Evolutionary conservation across 257 asterid species (phyloP), one percentile per base, ranked within the genome.

Genomic region (Primulina tabacum): DNA sequence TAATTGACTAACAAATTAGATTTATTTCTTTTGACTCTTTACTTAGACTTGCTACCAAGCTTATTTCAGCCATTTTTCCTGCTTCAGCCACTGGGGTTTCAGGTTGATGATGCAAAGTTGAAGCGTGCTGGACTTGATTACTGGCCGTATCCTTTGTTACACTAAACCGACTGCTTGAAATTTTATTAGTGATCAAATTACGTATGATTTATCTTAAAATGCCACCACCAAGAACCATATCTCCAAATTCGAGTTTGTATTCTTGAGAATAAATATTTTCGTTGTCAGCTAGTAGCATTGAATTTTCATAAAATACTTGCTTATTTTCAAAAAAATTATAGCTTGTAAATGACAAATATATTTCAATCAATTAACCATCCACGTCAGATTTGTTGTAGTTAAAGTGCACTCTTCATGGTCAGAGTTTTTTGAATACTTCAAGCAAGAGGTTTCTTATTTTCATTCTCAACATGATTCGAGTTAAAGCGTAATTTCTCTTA

Each of bases 41-140:
- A 7, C 53, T 40, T 55, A 21, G 24, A 53, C 18, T 72, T 73
- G 64, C 65, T 61, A 57, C 28, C 56, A 56, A 74, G 60, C 62
- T 58, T 47, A 24, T 71, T 21, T 33, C 24, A 58, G 65, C 68
- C 43, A 40, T 64, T 50, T 74, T 80, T 63, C 64, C 64, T 67
- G 63, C 58, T 81, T 71, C 87, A 94, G 97, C 99, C 97, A n/a
- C 68, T 91, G 77, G 97, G 99, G 24, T 91, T 91, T 79, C 88
- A 85, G 84, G 83, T 91, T 58, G 97, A 91, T 79, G 90, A 85
- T 75, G 75, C 95, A 56, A 94, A 91, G 82, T 64, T 87, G 61
- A 94, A 88, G 83, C 92, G 97, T 24, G 99, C 99, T 70, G 99
- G 99, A 78, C 95, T 91, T 68, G 97, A 89, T 81, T 91, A 94